Evolutionary conservation across 179 eudicot species (phyloP).

Genomic region (Actinidia arguta): DNA sequence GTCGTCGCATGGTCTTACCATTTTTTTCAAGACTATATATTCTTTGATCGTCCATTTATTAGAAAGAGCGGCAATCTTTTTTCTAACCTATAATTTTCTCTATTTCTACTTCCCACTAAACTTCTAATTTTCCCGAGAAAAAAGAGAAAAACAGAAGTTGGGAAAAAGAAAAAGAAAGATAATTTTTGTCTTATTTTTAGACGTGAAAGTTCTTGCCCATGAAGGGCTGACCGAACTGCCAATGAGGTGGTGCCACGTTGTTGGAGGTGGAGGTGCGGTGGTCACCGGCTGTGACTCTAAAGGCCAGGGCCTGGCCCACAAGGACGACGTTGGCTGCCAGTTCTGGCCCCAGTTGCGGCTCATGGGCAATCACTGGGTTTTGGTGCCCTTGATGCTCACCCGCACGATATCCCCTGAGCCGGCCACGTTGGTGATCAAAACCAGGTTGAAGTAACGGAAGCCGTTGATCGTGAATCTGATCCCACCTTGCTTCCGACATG

Average conservation of each 20-base stretch:
- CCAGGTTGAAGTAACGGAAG: slow-evolving; percentile 76
- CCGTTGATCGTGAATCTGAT: slow-evolving; percentile 62
- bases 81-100: not conserved
- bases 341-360: slow-evolving; percentile 86
- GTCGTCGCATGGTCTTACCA: too few relatives aligned
- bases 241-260: slow-evolving; percentile 60
- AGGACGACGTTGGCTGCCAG: slow-evolving; percentile 69
- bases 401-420: slow-evolving; percentile 54
- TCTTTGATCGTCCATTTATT: too few relatives aligned
- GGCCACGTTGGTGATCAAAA: slow-evolving; percentile 63
- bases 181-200: not conserved
- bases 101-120: not conserved
- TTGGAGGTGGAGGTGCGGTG: slow-evolving; percentile 60
- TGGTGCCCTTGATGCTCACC: slow-evolving; percentile 58
- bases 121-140: slow-evolving; percentile 28
- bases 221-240: slow-evolving; percentile 59
- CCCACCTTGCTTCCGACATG: slow-evolving; percentile 51
- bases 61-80: too few relatives aligned
- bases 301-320: slow-evolving; percentile 67
- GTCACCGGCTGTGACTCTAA: slow-evolving; percentile 67
- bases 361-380: slow-evolving; percentile 59
- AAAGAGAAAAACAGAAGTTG: slow-evolving; percentile 16
- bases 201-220: slow-evolving; percentile 47
- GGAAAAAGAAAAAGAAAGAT: slow-evolving; percentile 16
- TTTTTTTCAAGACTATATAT: too few relatives aligned